Base-by-base conservation (phyloP, 2,329 filamentous ascomycete genomes). In the Ceratocystis cacaofunesta region DNA sequence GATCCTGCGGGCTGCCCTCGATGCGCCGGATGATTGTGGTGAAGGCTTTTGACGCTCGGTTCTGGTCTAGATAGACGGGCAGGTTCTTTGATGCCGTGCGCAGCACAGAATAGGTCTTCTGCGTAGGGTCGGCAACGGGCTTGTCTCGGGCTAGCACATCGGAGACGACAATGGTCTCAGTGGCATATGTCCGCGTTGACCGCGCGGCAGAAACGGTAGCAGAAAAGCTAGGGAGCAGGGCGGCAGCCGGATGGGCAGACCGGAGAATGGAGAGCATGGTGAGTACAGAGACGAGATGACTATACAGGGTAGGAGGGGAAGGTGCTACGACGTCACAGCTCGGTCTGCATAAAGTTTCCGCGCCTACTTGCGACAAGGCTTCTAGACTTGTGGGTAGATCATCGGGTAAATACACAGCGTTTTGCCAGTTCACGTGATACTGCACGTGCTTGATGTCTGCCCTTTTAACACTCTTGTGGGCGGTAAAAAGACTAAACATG, bases 21-120 rank as follows among this genome's bases (percentile, higher is more conserved):
- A 92, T 81, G 75, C 89, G 91, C 74, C 90, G 88, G 65, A 99
- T 76, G 66, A 84, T 75, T 4, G 92, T 95, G 71, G 88, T 76
- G 71, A 85, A 83, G 72, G 85, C 80, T 69, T 89, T 94, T 15
- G 63, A 65, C 90, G 89, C 63, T 90, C 90, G 12, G 84, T 80
- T 77, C 89, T 92, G 69, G 69, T 85, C 79, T 17, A 85, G 79
- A 76, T 97, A 99, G 57, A 97, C 82, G 28, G 90, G 85, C 2
- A 94, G 78, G 69, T 90, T 84, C 61, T 85, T 82, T 46, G 83
- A 86, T 1, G 79, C 77, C 2, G 90, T 92, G 68, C 90, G 86
- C 63, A 79, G 79, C 69, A 97, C 81, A 71, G 85, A 81, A 78
- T 91, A 96, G 10, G 83, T 81, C 28, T 70, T 66, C 22, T 46